Percentiles rank a stretch among this genome's conserved stretches.
Conservation (phyloP, 139 green algal genomes). For the Coelastrella sp. region DNA sequence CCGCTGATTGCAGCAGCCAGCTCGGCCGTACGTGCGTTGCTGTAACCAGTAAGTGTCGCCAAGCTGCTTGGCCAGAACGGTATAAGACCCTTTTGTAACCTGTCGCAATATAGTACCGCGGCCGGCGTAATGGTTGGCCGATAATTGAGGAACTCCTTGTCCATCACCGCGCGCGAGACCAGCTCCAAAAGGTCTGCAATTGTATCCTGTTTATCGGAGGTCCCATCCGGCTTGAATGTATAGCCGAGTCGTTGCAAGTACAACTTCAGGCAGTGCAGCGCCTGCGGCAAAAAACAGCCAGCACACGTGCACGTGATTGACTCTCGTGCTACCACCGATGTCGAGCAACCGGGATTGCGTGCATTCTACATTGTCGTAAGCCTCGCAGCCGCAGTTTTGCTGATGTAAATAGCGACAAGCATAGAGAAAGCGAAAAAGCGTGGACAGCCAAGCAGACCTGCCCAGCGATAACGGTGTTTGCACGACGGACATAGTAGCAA, state of each 20-base stretch:
- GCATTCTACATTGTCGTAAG: too few species aligned
- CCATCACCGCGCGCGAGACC: not conserved
- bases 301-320: too few species aligned
- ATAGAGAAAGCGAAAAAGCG: too few species aligned
- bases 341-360: too few species aligned
- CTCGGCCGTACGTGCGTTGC: conserved; percentile 75
- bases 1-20: conserved; percentile 81
- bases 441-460: too few species aligned
- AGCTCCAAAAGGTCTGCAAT: conserved; percentile 41
- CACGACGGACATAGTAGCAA: too few species aligned
- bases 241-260: conserved; percentile 49
- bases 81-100: conserved; percentile 54
- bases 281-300: not conserved
- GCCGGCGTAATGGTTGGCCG: conserved; percentile 59
- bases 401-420: not conserved
- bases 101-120: conserved; percentile 62
- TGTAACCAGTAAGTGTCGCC: conserved; percentile 66
- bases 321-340: too few species aligned
- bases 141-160: conserved; percentile 69
- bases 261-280: conserved; percentile 50
- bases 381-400: not conserved
- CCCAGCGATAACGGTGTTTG: too few species aligned
- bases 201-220: not conserved
- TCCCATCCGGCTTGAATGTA: not conserved
- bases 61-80: conserved; percentile 65